phyloP scores from a whole-genome alignment of 306 rosid genomes.

The Fragaria iinumae region DNA sequence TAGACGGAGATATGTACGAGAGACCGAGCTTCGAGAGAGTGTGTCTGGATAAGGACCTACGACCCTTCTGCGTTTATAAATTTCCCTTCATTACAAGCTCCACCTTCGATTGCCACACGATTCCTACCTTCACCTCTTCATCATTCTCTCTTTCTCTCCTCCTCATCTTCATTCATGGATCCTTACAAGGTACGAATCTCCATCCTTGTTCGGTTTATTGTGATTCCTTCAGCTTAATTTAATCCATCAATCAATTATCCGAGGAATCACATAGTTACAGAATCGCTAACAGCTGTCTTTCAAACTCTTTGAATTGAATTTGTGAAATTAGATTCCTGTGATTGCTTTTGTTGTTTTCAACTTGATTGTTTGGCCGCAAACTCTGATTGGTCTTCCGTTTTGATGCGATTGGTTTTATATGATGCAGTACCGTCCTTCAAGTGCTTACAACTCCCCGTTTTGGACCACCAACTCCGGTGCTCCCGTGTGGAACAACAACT shows the following conservation, averaged over 20 bases:
- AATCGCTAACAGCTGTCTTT: neutral
- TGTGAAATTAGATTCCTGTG: neutral
- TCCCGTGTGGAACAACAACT: conserved; percentile 81
- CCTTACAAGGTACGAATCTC: conserved; percentile 65
- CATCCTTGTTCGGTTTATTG: too few species aligned
- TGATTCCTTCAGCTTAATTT: too few species aligned
- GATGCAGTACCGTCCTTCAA: conserved; percentile 77
- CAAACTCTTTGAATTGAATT: neutral
- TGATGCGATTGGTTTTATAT: conserved; percentile 14
- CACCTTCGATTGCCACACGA: conserved; percentile 15
- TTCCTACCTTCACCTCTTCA: neutral
- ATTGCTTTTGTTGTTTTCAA: neutral
- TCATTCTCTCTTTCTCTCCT: neutral
- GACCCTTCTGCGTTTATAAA: conserved; percentile 12
- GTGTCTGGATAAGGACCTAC: neutral
- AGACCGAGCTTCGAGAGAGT: neutral
- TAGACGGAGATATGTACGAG: neutral
- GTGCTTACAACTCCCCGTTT: conserved; percentile 69
- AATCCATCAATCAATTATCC: neutral
- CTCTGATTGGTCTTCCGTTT: neutral
- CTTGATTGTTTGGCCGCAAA: too few species aligned
- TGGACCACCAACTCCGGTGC: conserved; percentile 92
- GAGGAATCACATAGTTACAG: neutral
- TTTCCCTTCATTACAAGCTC: neutral
- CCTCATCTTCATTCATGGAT: conserved; percentile 52